Evolutionary conservation across 2,329 filamentous ascomycete species (phyloP), one percentile per base, ranked within the genome.

Genomic region (Dryadomyces sulphureus): DNA sequence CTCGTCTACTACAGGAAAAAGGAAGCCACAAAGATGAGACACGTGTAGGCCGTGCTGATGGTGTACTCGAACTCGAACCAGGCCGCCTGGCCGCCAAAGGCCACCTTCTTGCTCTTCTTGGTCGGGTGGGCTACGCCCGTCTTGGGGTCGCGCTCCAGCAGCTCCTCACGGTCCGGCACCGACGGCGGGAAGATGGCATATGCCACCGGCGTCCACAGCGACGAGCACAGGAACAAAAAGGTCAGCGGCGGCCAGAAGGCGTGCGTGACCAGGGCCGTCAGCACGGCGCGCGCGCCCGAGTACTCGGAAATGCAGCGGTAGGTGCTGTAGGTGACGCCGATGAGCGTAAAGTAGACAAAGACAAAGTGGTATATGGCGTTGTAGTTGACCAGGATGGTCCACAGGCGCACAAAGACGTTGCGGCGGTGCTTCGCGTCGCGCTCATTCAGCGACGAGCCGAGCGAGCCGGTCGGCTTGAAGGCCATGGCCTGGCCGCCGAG

Each of bases 151-250:
- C 75, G 65, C 5, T 65, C 60, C 39, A 81, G 61, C 14, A 81
- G 59, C 6, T 75, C 66, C 55, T 53, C 52, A 17, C 52, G 52
- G 25, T 53, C 52, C 3, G 52, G 52, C 47, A 51, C 49, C n/a
- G 43, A 78, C 70, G 77, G 77, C 1, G 77, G 77, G 51, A 72
- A 71, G 45, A 80, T 70, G 21, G 75, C 73, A 55, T 81, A 81
- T 1, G 65, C 64, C 40, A 81, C 65, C 0, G 77, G 77, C 0
- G 68, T 74, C 72, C 73, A 77, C 22, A 75, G 60, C 1, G 71
- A 71, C 43, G 63, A 68, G 62, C 67, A 69, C 41, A 72, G 65
- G 54, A 73, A 71, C 38, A 77, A 54, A 60, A 75, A 78, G 0
- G 73, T 70, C 38, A 78, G 54, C 0, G 76, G 76, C 6, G 75